These are phyloP conservation scores for Penicillium turbatum DNA, from an alignment of 495 filamentous ascomycete species.

Conservation along the genomic window DNA sequence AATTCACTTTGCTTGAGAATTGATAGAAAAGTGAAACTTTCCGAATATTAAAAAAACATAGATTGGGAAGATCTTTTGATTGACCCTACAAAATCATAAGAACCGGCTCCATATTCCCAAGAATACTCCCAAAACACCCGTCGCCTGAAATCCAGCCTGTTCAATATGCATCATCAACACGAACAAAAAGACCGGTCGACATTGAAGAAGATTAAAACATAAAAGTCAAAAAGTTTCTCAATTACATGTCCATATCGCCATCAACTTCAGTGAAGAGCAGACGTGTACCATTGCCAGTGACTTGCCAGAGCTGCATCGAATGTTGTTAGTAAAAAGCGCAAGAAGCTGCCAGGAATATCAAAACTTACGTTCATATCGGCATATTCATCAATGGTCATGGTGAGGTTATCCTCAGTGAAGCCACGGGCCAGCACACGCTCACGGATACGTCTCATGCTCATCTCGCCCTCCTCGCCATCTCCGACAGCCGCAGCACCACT, in stretches of 20 bases:
- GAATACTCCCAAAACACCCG: constrained; percentile 24
- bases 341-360: constrained; percentile 1
- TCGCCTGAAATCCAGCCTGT: constrained; percentile 20
- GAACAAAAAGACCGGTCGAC: constrained; percentile 14
- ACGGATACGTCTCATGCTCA: constrained; percentile 80
- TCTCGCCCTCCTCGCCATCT: constrained; percentile 66
- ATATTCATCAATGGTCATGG: constrained; percentile 84
- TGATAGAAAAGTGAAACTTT: background rate
- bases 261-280: constrained; percentile 74
- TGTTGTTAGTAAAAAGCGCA: constrained; percentile 15
- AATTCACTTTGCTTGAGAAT: background rate
- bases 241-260: constrained; percentile 52
- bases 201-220: constrained; percentile 5
- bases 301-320: constrained; percentile 81
- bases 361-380: constrained; percentile 75
- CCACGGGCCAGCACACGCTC: constrained; percentile 92
- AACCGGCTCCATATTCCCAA: constrained; percentile 14
- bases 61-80: constrained; percentile 22
- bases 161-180: constrained; percentile 25
- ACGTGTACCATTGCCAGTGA: constrained; percentile 75
- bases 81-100: constrained; percentile 13
- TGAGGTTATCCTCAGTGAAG: constrained; percentile 90
- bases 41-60: constrained; percentile 14
- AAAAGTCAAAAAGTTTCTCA: background rate
- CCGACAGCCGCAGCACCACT: constrained; percentile 72